Evolutionary conservation across 208 protist species (phyloP).

Genomic region (Leptomonas pyrrhocoris): DNA sequence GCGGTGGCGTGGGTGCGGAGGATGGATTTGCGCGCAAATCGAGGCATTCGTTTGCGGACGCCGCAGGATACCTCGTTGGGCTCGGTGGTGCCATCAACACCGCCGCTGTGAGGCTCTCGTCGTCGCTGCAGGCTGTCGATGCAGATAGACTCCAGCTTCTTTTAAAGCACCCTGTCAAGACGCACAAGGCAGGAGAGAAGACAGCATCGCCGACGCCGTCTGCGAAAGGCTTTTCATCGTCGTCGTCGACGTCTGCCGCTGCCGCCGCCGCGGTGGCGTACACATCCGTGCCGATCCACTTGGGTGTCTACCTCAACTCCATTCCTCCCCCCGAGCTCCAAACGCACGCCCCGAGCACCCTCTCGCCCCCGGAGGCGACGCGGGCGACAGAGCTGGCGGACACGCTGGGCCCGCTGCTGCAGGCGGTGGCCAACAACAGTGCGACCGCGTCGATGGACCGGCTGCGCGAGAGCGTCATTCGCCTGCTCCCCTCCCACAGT

Average conservation of each 20-base stretch:
- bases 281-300: slow-evolving; percentile 37
- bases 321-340: slow-evolving; percentile 27
- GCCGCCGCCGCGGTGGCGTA: slow-evolving; percentile 7
- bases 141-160: slow-evolving; percentile 22
- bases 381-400: not conserved
- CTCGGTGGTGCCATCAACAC: slow-evolving; percentile 1
- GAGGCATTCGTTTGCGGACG: not conserved
- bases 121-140: slow-evolving; percentile 12
- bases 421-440: slow-evolving; percentile 5
- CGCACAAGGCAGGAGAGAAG: not conserved
- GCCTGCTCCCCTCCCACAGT: slow-evolving; percentile 5
- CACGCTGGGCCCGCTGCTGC: slow-evolving; percentile 15
- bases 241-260: not conserved
- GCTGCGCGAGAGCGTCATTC: slow-evolving; percentile 33
- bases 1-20: not conserved
- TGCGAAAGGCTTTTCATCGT: not conserved
- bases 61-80: not conserved
- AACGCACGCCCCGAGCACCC: not conserved
- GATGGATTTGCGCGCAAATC: not conserved
- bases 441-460: slow-evolving; percentile 11
- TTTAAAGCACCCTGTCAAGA: slow-evolving; percentile 13
- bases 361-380: not conserved
- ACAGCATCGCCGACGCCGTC: not conserved
- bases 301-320: slow-evolving; percentile 15
- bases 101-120: not conserved